Evolutionary conservation across 352 stramenopile genomes (phyloP).

Genomic region (Globisporangium paddicum): DNA sequence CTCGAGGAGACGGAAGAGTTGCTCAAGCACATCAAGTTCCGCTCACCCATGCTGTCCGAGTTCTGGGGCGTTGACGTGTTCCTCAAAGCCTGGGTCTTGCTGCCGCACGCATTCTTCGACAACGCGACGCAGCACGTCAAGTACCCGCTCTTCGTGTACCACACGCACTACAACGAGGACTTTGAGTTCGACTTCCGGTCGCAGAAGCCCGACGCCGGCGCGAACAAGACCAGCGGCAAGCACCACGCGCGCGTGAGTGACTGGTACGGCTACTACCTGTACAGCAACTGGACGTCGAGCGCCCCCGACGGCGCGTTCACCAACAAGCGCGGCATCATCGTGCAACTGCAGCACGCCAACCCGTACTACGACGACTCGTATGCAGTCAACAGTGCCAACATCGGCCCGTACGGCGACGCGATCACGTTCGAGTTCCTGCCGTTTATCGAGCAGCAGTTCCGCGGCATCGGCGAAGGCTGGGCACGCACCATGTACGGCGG

Average conservation of each 20-base stretch:
- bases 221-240: slow-evolving; percentile 1
- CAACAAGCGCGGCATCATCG: slow-evolving; percentile 62
- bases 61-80: slow-evolving; percentile 72
- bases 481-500: slow-evolving; percentile 73
- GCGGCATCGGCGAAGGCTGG: slow-evolving; percentile 60
- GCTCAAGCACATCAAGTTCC: slow-evolving; percentile 65
- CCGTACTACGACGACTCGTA: slow-evolving; percentile 83
- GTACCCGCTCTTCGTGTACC: slow-evolving; percentile 75
- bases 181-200: slow-evolving; percentile 57
- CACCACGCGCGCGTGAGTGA: slow-evolving; percentile 15
- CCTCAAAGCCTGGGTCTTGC: slow-evolving; percentile 66
- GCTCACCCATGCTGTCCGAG: slow-evolving; percentile 44
- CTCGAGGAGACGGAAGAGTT: slow-evolving; percentile 43
- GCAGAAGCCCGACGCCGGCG: slow-evolving; percentile 18
- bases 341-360: slow-evolving; percentile 73
- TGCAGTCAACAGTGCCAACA: slow-evolving; percentile 71
- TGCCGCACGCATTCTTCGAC: slow-evolving; percentile 68
- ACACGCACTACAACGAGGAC: slow-evolving; percentile 62
- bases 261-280: slow-evolving; percentile 64
- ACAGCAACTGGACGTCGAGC: slow-evolving; percentile 69
- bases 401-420: slow-evolving; percentile 66
- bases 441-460: slow-evolving; percentile 52
- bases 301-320: slow-evolving; percentile 41
- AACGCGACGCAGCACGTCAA: slow-evolving; percentile 36
- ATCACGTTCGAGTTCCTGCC: slow-evolving; percentile 79